phyloP scores from a whole-genome alignment of 2,329 filamentous ascomycete genomes.

The Dichotomopilus funicola region DNA sequence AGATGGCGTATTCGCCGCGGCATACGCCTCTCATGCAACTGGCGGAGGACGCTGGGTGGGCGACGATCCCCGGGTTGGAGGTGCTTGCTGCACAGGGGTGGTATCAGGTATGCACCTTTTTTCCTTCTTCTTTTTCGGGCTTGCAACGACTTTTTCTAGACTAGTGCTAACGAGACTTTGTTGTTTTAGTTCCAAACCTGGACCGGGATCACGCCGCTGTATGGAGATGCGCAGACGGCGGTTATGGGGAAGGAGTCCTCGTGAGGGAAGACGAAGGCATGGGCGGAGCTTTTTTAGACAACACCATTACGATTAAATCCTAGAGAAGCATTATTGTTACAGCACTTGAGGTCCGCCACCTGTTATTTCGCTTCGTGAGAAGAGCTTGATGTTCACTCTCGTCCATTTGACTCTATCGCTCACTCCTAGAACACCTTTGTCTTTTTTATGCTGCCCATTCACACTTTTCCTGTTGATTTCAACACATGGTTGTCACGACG shows the following conservation, averaged over 20 bases:
- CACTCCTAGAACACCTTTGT: too few relatives aligned
- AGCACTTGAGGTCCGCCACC: too few relatives aligned
- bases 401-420: too few relatives aligned
- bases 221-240: slow-evolving; percentile 58
- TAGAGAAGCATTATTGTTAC: too few relatives aligned
- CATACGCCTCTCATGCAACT: slow-evolving; percentile 80
- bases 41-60: slow-evolving; percentile 72
- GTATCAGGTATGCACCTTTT: slow-evolving; percentile 61
- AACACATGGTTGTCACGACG: too few relatives aligned
- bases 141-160: background rate
- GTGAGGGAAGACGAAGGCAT: background rate
- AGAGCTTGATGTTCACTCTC: too few relatives aligned
- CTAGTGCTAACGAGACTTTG: slow-evolving; percentile 1
- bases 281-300: too few relatives aligned
- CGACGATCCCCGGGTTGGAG: slow-evolving; percentile 78
- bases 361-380: too few relatives aligned
- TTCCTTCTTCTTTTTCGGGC: background rate
- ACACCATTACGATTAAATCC: too few relatives aligned
- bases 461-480: too few relatives aligned
- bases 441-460: too few relatives aligned
- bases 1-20: slow-evolving; percentile 93
- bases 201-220: slow-evolving; percentile 74
- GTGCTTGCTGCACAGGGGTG: slow-evolving; percentile 83
- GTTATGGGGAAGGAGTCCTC: slow-evolving; percentile 39
- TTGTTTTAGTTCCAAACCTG: slow-evolving; percentile 64